Evolutionary conservation across 2,329 filamentous ascomycete species (phyloP), one percentile per base, ranked within the genome.

Genomic region (Aspergillus pseudoterreus): DNA sequence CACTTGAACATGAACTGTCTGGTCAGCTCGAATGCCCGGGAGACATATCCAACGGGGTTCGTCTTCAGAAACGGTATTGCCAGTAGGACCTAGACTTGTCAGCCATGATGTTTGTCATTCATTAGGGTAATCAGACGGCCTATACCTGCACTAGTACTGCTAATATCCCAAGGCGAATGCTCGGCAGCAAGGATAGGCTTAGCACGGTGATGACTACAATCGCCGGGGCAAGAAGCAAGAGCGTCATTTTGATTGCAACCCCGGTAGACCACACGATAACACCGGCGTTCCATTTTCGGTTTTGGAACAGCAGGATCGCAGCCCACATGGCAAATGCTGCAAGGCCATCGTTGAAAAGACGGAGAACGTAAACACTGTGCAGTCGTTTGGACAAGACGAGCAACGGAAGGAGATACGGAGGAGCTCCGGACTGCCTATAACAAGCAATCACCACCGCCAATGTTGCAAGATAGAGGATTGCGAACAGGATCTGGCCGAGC

Each of bases 301-400:
- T 82, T 74, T 96, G 90, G 67, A 91, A 88, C 57, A 83, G 77
- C 65, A 83, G 87, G 36, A 97, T 85, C n/a, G 90, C 83, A 15
- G 84, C 69, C 82, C 90, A 97, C 55, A 99, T 80, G 59, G 89
- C 90, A 61, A 94, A 78, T 4, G 87, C 83, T 15, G 92, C 92
- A 67, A 96, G 88, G 61, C 91, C 90, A 73, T 99, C 94, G 72
- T 99, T 99, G 79, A 99, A 99, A 65, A 92, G 86, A 41, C 94
- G 84, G 50, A 99, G 80, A 60, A 99, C 75, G 66, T 94, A 99
- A 61, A 99, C 87, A 70, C 90, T 96, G 71, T 99, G 94, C 22
- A 97, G 76, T 33, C 94, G 83, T 71, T 97, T 97, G 50, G 92
- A 96, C 43, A 96, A 75, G 48, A 95, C 82, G 45, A 99, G 80